A percentile compares a stretch with the other conserved stretches of the same genome.
Conservation (phyloP, 2,329 filamentous ascomycete species). For the Xylaria sp. region DNA sequence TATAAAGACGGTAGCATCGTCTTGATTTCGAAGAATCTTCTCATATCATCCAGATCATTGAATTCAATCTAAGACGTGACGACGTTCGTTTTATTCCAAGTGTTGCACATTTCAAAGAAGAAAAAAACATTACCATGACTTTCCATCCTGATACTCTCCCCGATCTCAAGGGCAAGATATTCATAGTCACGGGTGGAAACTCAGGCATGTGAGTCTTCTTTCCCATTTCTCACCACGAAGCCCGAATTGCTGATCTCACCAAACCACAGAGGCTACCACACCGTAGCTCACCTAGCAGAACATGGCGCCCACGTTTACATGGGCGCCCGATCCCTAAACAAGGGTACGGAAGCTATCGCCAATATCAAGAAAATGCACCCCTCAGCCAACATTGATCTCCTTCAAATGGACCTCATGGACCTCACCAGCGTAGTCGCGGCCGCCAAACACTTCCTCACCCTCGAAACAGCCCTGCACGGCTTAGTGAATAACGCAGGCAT, state of each 20-base stretch:
- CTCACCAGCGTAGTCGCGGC: constrained; percentile 52
- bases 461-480: constrained; percentile 49
- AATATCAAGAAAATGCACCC: constrained; percentile 50
- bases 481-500: constrained; percentile 50
- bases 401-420: constrained; percentile 51
- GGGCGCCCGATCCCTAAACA: constrained; percentile 51
- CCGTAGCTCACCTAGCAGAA: constrained; percentile 51
- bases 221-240: constrained; percentile 25
- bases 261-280: constrained; percentile 49
- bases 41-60: constrained; percentile 36
- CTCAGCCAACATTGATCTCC: constrained; percentile 48
- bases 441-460: constrained; percentile 46
- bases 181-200: constrained; percentile 58
- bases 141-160: constrained; percentile 57
- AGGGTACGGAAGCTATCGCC: constrained; percentile 49
- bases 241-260: constrained; percentile 30
- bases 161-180: constrained; percentile 55
- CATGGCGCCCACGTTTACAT: constrained; percentile 56
- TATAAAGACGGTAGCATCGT: constrained; percentile 26
- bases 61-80: constrained; percentile 37
- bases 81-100: not conserved
- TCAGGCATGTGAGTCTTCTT: constrained; percentile 55
- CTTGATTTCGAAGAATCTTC: constrained; percentile 36
- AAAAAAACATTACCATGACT: constrained; percentile 43
- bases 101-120: constrained; percentile 7